Evolutionary conservation across 2,329 filamentous ascomycete species (phyloP).

Genomic region (Clonostachys solani): DNA sequence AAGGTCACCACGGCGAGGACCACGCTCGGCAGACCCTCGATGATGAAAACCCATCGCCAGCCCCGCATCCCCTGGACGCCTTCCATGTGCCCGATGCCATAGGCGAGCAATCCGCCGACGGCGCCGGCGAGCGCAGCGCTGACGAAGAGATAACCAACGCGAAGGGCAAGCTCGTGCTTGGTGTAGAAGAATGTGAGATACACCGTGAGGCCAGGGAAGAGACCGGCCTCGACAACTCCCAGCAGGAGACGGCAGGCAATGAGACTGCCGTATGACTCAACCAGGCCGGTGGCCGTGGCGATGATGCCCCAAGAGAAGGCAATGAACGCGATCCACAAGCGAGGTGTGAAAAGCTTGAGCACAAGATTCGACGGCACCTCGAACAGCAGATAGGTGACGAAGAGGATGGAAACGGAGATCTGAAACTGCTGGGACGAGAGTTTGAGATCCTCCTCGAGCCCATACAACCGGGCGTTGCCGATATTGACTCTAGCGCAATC

Average conservation of each 20-base stretch:
- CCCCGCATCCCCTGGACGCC: slow-evolving; percentile 59
- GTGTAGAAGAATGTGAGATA: slow-evolving; percentile 77
- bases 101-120: slow-evolving; percentile 68
- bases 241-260: slow-evolving; percentile 67
- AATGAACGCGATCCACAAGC: slow-evolving; percentile 62
- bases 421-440: slow-evolving; percentile 64
- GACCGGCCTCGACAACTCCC: slow-evolving; percentile 63
- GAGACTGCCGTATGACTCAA: slow-evolving; percentile 59
- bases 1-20: slow-evolving; percentile 25
- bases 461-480: slow-evolving; percentile 65
- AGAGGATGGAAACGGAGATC: slow-evolving; percentile 61
- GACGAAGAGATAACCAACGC: slow-evolving; percentile 71
- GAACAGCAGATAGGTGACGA: slow-evolving; percentile 59
- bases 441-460: slow-evolving; percentile 57
- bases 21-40: slow-evolving; percentile 40
- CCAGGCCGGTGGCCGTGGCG: slow-evolving; percentile 66
- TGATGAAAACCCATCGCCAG: slow-evolving; percentile 69
- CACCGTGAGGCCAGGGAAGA: slow-evolving; percentile 65
- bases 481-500: slow-evolving; percentile 59
- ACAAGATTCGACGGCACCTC: slow-evolving; percentile 64
- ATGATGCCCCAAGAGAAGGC: slow-evolving; percentile 62
- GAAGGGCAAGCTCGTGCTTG: slow-evolving; percentile 65
- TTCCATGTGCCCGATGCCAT: slow-evolving; percentile 69
- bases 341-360: slow-evolving; percentile 58
- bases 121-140: slow-evolving; percentile 68